Conservation (phyloP, 106 monocot genomes). For the Agapanthus africanus region DNA sequence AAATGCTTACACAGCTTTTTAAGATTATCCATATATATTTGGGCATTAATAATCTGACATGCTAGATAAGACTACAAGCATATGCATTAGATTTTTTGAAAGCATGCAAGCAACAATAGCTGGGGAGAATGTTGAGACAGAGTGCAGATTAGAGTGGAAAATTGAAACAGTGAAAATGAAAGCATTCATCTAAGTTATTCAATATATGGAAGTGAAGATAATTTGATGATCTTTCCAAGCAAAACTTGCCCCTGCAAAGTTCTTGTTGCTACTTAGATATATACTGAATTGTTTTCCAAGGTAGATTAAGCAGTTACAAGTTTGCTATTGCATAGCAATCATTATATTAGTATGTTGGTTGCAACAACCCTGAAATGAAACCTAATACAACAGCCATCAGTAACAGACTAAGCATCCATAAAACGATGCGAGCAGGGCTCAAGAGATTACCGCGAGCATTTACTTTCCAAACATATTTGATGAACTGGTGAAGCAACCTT, state of each 20-base stretch:
- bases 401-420: background rate
- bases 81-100: background rate
- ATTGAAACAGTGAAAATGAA: background rate
- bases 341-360: background rate
- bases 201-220: background rate
- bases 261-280: background rate
- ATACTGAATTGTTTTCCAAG: background rate
- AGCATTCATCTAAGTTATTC: background rate
- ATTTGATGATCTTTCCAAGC: background rate
- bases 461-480: no score
- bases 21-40: background rate
- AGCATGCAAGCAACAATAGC: background rate
- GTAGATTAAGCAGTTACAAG: background rate
- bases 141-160: background rate
- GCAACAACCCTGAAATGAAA: background rate
- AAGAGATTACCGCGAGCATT: no score
- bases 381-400: background rate
- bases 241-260: background rate
- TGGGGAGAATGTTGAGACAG: background rate
- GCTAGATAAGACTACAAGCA: background rate
- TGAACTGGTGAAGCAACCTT: no score
- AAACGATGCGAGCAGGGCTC: no score
- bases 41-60: background rate
- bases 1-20: no score
- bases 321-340: background rate